Base-by-base conservation (phyloP, 176 grass and related monocot species). In the Elaeis guineensis region DNA sequence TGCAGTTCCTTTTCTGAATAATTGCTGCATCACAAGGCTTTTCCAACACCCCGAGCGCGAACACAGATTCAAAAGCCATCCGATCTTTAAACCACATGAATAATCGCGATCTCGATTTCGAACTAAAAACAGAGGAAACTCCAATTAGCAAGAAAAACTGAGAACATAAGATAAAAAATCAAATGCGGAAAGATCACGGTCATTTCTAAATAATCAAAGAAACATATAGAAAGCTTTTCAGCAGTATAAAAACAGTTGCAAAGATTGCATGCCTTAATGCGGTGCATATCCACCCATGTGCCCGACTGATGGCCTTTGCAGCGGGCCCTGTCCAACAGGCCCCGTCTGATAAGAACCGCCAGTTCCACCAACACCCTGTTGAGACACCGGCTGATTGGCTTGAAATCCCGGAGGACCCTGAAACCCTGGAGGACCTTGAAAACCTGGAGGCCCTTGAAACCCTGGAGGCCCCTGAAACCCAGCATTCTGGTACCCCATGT, bases 1-100 rank as follows among this genome's bases (percentile, higher is more conserved):
- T 44, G 65, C 67, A 90, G 65, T 69, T 74, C 65, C 82, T 79
- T 69, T 70, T 80, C 62, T 64, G 78, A 90, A 90, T 29, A 67
- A 86, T 64, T 67, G 59, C 70, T 74, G 69, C 77, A 95, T 56
- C 76, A 75, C 82, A 88, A 95, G 55, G 72, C 81, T 89, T 90
- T 82, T 53, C 51, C 85, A 88, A 87, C 25, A 95, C 21, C 72
- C 67, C 65, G 71, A 73, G 87, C 78, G 73, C 76, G 80, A 85
- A 87, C 22, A 97, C 39, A 82, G 69, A 87, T 72, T 82, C 72
- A 86, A 95, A 94, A 95, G 72, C 59, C 89, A 85, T 70, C 77
- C 55, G 78, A 88, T 89, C 83, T 79, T 58, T 85, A 95, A 95
- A 95, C 69, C 78, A 88, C 70, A 77, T 20, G 65, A 92, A 83